Evolutionary conservation across 495 filamentous ascomycete species (phyloP), one percentile per base, ranked within the genome.

Genomic region (Schizothecium vesticola): DNA sequence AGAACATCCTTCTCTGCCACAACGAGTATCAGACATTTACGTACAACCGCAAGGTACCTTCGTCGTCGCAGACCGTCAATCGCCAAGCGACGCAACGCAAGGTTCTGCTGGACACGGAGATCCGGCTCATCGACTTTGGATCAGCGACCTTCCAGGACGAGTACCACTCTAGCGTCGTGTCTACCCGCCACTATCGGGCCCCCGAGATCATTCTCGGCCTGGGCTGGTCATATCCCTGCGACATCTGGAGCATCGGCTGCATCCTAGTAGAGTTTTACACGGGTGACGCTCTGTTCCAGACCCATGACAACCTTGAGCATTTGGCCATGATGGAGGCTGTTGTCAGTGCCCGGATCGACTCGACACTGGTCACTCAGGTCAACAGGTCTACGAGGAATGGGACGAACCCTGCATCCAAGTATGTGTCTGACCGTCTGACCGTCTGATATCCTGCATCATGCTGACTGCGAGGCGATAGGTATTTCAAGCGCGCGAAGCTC

Each of bases 191-290:
- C 75, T 99, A 99, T 71, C 88, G 95, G 61, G 95, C 95, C 0
- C 96, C 95, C 0, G 96, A 99, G 75, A 99, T 99, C 73, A 99
- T 99, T 62, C 84, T 99, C 36, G 95, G 96, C 13, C 84, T 98
- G 3, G 96, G 96, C 19, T 99, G 95, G 96, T 97, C 92, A 67
- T 97, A 91, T 76, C 94, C 95, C 0, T 98, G 96, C 74, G 95
- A 99, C 74, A 94, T 99, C 59, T 99, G 95, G 96, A 98, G 94
- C 81, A 97, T 99, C 62, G 96, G 96, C 8, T 99, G 95, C 73
- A 99, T 99, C 69, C 80, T 99, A 56, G 96, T 99, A n/a, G 95
- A 99, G 72, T 99, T 98, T 79, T 99, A 92, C 76, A 99, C 96
- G 2, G 95, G 96, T 3, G 96, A 99, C 79, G 95, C 96, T 21